phyloP scores from a whole-genome alignment of 345 rosid species.

The Moricandia arvensis region DNA sequence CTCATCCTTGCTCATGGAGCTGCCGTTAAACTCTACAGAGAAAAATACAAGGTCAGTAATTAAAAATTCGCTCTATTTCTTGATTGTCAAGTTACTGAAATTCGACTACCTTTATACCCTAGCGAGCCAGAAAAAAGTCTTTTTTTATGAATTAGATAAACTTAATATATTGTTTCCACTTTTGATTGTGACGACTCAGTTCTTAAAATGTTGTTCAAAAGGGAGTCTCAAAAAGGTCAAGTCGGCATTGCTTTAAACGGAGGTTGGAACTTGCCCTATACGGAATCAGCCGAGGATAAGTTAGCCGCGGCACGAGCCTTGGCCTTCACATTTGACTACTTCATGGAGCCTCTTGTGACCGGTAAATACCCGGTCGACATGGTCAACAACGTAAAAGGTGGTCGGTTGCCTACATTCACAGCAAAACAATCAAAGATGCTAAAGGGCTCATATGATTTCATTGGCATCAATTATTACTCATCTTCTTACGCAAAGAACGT shows the following conservation, averaged over 20 bases:
- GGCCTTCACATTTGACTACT: constrained; percentile 48
- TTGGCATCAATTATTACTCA: constrained; percentile 46
- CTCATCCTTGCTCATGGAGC: constrained; percentile 54
- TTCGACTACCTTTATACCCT: not conserved
- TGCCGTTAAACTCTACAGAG: constrained; percentile 38
- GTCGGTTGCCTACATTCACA: constrained; percentile 38
- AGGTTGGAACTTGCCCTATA: constrained; percentile 38
- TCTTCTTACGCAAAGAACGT: constrained; percentile 27
- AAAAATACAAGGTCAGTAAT: constrained; percentile 40
- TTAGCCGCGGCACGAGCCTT: constrained; percentile 34
- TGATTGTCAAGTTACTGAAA: not conserved
- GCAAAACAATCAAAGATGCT: constrained; percentile 22
- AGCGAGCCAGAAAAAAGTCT: not conserved
- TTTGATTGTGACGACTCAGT: not conserved
- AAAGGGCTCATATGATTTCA: constrained; percentile 41
- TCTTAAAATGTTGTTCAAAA: not conserved
- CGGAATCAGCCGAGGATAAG: constrained; percentile 14
- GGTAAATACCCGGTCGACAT: constrained; percentile 42
- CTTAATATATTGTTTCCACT: not conserved
- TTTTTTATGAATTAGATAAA: not conserved
- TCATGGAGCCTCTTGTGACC: constrained; percentile 35
- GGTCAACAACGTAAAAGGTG: constrained; percentile 34
- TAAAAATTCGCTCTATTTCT: not conserved
- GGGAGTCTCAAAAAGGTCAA: constrained; percentile 38
- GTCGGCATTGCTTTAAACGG: constrained; percentile 36